Evolutionary conservation across 2,329 filamentous ascomycete species (phyloP), one percentile per base, ranked within the genome.

Genomic region (Colletotrichum graminicola): DNA sequence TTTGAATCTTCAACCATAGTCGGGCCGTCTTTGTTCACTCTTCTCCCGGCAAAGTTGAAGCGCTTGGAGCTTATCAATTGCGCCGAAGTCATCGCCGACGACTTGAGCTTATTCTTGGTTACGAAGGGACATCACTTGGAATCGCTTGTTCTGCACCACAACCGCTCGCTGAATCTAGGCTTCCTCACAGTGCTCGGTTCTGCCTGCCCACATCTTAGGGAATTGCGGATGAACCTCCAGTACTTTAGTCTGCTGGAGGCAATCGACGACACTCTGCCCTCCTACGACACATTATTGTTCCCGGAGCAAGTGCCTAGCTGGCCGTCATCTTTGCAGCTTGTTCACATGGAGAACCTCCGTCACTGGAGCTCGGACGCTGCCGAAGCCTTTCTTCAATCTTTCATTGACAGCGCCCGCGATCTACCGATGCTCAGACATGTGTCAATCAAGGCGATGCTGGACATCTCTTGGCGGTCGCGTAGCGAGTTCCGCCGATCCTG

Each of bases 381-480:
- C 0, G 90, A 93, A 75, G 90, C 89, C 68, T 93, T 98, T 75
- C 93, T 98, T 75, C 87, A 89, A 51, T 96, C 94, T 21, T 84
- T 98, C 2, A 87, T 95, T 29, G 87, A 94, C 69, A 90, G 89
- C 61, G 94, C 94, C 0, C 83, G 86, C 1, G 81, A 87, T 3
- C 80, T 98, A 29, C 88, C 86, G 0, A 83, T 90, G 69, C 86
- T 98, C 32, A 91, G 94, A 11, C 85, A 87, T 54, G 83, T 98
- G 14, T 86, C 88, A 1, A 88, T 98, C 74, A 93, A 92, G 76
- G 91, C 92, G 1, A 95, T 94, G 80, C 84, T 98, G 59, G 90
- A 95, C 76, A 88, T 90, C 56, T 91, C 92, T 14, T 97, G 94
- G 93, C 91, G 94, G 73, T 90, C 94, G 77, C 90, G 95, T 52